Evolutionary conservation across 108 stramenopile species (phyloP).

Genomic region (Chaetoceros muelleri): DNA sequence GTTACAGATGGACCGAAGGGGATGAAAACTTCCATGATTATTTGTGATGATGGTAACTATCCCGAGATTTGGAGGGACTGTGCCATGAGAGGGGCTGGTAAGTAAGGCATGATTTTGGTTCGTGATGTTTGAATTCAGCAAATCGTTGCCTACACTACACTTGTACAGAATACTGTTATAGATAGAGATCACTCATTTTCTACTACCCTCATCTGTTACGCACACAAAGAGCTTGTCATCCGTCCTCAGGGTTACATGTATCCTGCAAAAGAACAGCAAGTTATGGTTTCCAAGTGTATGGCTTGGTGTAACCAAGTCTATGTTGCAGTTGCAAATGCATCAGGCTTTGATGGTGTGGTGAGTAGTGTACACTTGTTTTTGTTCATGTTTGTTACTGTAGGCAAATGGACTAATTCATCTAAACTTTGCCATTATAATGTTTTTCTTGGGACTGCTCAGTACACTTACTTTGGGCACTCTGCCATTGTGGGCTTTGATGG

Average conservation of each 20-base stretch:
- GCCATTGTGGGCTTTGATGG: constrained; percentile 67
- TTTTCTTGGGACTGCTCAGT: no score
- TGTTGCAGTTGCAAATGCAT: constrained; percentile 80
- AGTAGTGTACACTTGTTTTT: constrained; percentile 34
- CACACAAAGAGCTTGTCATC: constrained; percentile 60
- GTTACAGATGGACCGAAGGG: constrained; percentile 72
- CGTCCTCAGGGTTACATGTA: constrained; percentile 74
- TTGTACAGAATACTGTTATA: background rate
- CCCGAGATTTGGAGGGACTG: constrained; percentile 47
- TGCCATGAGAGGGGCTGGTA: constrained; percentile 72
- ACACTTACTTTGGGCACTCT: constrained; percentile 56
- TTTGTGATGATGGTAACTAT: constrained; percentile 73
- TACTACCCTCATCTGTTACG: background rate
- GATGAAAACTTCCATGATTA: constrained; percentile 72
- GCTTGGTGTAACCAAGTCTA: constrained; percentile 80
- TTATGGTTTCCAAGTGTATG: constrained; percentile 72
- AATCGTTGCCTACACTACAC: background rate
- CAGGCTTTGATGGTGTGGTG: constrained; percentile 74
- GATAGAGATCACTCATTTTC: background rate
- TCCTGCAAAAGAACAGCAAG: constrained; percentile 80
- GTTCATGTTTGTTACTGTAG: background rate
- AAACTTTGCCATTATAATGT: background rate
- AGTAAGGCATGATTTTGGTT: background rate
- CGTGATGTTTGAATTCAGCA: background rate
- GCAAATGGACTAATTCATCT: background rate